phyloP scores from a whole-genome alignment of 352 stramenopile species.

The Phytophthora sp. region DNA sequence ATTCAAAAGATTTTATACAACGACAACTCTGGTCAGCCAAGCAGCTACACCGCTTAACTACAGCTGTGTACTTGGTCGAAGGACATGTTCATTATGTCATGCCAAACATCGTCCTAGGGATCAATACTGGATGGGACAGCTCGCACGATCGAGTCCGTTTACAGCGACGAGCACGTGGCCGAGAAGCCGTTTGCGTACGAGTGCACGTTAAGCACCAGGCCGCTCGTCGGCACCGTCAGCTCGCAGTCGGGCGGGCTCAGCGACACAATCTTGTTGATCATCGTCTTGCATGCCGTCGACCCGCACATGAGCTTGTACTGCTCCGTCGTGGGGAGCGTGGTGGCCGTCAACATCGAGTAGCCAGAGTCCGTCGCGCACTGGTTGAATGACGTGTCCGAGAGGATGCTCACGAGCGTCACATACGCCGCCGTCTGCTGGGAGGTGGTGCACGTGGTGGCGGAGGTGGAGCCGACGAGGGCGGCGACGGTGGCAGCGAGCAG shows the following conservation, averaged over 20 bases:
- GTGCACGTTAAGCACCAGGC: conserved; percentile 38
- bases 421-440: conserved; percentile 28
- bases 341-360: conserved; percentile 37
- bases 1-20: conserved; percentile 4
- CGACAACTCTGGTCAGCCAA: neutral
- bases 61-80: conserved; percentile 1
- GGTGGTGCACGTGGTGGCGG: conserved; percentile 24
- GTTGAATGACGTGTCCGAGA: conserved; percentile 25
- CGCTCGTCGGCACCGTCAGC: conserved; percentile 37
- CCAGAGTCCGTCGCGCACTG: conserved; percentile 29
- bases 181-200: conserved; percentile 36
- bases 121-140: too few species aligned
- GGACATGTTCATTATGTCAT: neutral
- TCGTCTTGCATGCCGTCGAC: conserved; percentile 28
- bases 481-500: conserved; percentile 28
- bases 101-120: neutral
- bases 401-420: conserved; percentile 26
- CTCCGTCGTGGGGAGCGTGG: conserved; percentile 23
- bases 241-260: conserved; percentile 39
- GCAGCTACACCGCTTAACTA: neutral
- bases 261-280: conserved; percentile 34
- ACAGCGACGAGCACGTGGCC: conserved; percentile 22
- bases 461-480: conserved; percentile 12
- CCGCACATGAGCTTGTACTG: conserved; percentile 31
- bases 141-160: conserved; percentile 5